Conservation (phyloP, 2,329 filamentous ascomycete species). For the Paraphaeosphaeria sporulosa region DNA sequence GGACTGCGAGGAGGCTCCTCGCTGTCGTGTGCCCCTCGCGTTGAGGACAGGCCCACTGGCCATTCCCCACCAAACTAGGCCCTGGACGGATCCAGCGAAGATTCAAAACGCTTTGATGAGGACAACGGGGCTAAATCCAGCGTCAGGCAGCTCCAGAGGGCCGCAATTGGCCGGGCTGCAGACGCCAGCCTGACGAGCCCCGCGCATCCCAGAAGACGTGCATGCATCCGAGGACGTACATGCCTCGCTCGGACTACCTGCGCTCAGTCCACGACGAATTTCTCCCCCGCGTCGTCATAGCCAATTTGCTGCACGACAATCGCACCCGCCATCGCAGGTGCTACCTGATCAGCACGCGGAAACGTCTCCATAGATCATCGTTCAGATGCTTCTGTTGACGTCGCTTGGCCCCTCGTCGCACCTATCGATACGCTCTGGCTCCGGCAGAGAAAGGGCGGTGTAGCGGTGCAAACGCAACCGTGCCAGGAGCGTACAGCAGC, state of each 20-base stretch:
- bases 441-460: conserved; percentile 47
- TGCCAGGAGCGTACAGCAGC: conserved; percentile 33
- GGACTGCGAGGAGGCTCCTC: neutral
- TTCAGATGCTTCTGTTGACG: conserved; percentile 31
- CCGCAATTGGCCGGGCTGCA: conserved; percentile 37
- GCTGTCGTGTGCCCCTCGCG: conserved; percentile 21
- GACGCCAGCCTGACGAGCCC: conserved; percentile 29
- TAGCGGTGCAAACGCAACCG: conserved; percentile 40
- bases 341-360: conserved; percentile 1
- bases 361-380: conserved; percentile 23
- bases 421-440: conserved; percentile 39
- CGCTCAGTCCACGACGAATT: conserved; percentile 17
- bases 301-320: conserved; percentile 24
- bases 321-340: conserved; percentile 6
- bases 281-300: conserved; percentile 27
- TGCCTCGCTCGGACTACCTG: conserved; percentile 26
- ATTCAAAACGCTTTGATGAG: conserved; percentile 38
- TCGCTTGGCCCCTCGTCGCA: conserved; percentile 27
- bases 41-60: conserved; percentile 9
- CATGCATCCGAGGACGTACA: conserved; percentile 22
- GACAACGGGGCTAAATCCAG: conserved; percentile 38
- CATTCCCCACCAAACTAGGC: conserved; percentile 44
- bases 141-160: conserved; percentile 22
- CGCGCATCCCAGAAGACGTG: conserved; percentile 33
- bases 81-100: neutral